Base-by-base conservation (phyloP, 2,329 filamentous ascomycete genomes). In the Sporothrix protearum region DNA sequence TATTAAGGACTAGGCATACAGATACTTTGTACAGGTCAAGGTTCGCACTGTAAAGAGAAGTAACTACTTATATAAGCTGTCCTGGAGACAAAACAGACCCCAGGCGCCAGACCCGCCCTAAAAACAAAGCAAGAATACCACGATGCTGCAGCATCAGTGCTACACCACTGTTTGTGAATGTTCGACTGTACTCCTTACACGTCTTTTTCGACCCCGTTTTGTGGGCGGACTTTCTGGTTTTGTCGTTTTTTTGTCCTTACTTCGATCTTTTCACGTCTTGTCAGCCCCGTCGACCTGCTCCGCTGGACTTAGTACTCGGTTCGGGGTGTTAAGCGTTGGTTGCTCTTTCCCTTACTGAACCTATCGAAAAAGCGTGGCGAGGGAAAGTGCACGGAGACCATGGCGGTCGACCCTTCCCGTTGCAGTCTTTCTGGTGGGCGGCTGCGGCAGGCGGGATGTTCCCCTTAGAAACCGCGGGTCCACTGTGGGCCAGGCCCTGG, bases 371-470 rank as follows among this genome's bases (percentile, higher is more conserved):
- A 19, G 14, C 42, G 14, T 47, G 12, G 42, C 22, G 51, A 55
- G 51, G 51, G 22, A 28, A 55, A 10, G 51, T 30, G 49, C 49
- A 53, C n/a, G 49, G 49, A 53, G 49, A 25, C 49, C 49, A 53
- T 53, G 10, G 14, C 55, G 30, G 30, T 22, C 55, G 55, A 59
- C 30, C 30, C 55, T n/a, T 59, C 42, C 8, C 55, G 3, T 39
- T 55, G 8, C 25, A 55, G 19, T 30, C 14, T 28, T 30, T 9
- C 19, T 14, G n/a, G 36, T 47, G 22, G 61, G 61, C 61, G 61
- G 61, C 39, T 66, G 63, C 42, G 63, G 63, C 63, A 33, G 25
- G 42, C 42, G 63, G 63, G 42, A 66, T 66, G 42, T 25, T 30
- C 7, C 63, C 39, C 25, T n/a, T 22, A 36, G 42, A 49, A 19